phyloP scores from a whole-genome alignment of 169 alveolate genomes.

The Plasmodium fragile region DNA sequence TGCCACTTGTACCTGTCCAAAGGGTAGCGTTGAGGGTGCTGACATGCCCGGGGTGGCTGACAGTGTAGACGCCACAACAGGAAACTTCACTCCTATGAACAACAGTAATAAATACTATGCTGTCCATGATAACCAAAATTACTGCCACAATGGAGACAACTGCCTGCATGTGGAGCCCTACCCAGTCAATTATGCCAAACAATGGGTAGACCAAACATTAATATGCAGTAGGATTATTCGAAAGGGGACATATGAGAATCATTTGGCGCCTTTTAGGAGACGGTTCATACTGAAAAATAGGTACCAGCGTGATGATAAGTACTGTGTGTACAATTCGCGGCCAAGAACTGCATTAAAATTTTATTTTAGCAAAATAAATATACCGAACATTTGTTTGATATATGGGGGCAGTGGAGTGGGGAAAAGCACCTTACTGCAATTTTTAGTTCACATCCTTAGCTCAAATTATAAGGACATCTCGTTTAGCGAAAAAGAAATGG shows the following conservation, averaged over 20 bases:
- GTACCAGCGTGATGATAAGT: slow-evolving; percentile 59
- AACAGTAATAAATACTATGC: not conserved
- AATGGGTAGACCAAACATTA: not conserved
- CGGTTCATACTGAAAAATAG: slow-evolving; percentile 26
- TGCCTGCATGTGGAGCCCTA: not conserved
- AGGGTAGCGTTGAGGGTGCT: not conserved
- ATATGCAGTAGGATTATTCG: not conserved
- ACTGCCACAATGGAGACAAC: not conserved
- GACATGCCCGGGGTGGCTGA: not conserved
- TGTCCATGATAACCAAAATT: not conserved
- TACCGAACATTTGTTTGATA: slow-evolving; percentile 67
- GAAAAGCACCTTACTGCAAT: slow-evolving; percentile 62
- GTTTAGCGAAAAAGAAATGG: not conserved
- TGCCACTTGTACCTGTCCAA: not conserved
- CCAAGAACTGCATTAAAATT: slow-evolving; percentile 23
- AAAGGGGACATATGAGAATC: not conserved
- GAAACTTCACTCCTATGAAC: not conserved
- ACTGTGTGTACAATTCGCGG: slow-evolving; percentile 40
- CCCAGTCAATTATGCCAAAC: not conserved
- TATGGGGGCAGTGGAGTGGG: slow-evolving; percentile 68
- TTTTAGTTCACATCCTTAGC: slow-evolving; percentile 21
- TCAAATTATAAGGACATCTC: slow-evolving; percentile 45
- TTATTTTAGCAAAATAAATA: slow-evolving; percentile 51
- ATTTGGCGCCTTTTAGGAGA: slow-evolving; percentile 5
- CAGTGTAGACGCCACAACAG: not conserved